A percentile compares a stretch with the other conserved stretches of the same genome.
Conservation (phyloP, 1,284 basidiomycete species). For the Athelia psychrophila region DNA sequence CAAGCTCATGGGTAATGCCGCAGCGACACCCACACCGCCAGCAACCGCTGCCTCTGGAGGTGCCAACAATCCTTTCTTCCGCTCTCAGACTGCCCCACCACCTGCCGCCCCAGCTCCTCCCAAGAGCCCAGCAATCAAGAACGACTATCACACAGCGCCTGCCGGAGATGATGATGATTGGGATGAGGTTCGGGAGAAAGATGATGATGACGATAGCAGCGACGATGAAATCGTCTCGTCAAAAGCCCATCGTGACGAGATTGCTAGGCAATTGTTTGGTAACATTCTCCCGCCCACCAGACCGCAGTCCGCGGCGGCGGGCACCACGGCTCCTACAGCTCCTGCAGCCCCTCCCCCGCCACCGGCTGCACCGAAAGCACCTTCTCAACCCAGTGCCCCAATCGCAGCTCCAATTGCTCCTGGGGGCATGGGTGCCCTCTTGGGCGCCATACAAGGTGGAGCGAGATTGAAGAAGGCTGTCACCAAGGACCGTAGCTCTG, state of each 20-base stretch:
- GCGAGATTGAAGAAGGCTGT: constrained; percentile 71
- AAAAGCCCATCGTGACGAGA: constrained; percentile 62
- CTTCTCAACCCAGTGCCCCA: constrained; percentile 32
- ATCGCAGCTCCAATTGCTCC: constrained; percentile 33
- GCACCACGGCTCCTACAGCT: constrained; percentile 30
- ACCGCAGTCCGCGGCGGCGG: constrained; percentile 37
- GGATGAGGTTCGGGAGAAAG: constrained; percentile 80
- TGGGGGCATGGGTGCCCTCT: constrained; percentile 66
- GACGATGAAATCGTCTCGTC: constrained; percentile 76
- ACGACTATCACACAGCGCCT: constrained; percentile 61
- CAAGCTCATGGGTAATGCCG: constrained; percentile 53
- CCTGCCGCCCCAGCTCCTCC: constrained; percentile 31
- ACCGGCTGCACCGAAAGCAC: constrained; percentile 32
- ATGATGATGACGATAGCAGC: constrained; percentile 67
- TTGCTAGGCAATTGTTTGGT: constrained; percentile 81
- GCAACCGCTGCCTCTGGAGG: constrained; percentile 31
- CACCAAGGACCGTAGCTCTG: constrained; percentile 83
- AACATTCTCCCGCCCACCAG: constrained; percentile 53
- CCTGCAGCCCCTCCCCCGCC: constrained; percentile 28
- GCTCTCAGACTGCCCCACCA: constrained; percentile 34
- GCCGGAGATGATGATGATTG: constrained; percentile 80
- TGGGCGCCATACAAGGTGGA: constrained; percentile 85
- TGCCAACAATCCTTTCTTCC: constrained; percentile 65
- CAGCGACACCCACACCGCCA: constrained; percentile 26
- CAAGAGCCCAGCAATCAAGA: constrained; percentile 45